phyloP scores from a whole-genome alignment of 306 rosid genomes.

The Trifolium subterraneum region DNA sequence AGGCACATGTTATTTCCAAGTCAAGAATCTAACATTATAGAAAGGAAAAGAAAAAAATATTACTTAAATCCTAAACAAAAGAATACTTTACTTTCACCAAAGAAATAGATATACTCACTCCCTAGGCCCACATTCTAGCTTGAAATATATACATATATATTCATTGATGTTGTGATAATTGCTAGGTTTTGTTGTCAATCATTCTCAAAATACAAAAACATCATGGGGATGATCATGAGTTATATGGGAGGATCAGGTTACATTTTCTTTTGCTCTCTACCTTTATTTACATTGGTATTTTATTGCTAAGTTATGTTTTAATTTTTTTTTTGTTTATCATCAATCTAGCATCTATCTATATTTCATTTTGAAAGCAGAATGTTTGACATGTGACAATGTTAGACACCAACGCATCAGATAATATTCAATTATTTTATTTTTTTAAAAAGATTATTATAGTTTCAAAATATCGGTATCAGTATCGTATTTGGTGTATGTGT shows the following conservation, averaged over 20 bases:
- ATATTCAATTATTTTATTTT: no score
- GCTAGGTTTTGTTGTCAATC: slow-evolving; percentile 18
- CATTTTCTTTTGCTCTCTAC: slow-evolving; percentile 2
- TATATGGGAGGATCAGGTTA: slow-evolving; percentile 55
- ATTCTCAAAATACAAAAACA: slow-evolving; percentile 36
- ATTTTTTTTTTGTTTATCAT: no score
- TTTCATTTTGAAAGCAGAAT: neutral
- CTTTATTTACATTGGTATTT: neutral
- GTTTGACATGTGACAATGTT: neutral
- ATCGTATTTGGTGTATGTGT: neutral
- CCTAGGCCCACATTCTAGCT: slow-evolving; percentile 18
- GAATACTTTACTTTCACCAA: slow-evolving; percentile 60
- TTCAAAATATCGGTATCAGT: neutral
- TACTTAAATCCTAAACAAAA: neutral
- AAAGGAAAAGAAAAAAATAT: slow-evolving; percentile 21
- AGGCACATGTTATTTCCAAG: slow-evolving; percentile 45
- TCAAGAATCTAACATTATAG: slow-evolving; percentile 46
- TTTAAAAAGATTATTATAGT: neutral
- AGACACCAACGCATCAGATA: neutral
- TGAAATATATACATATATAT: slow-evolving; percentile 11
- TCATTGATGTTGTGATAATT: slow-evolving; percentile 4
- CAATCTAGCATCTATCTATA: neutral
- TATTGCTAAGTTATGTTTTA: neutral
- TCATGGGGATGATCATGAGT: slow-evolving; percentile 63
- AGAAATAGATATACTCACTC: slow-evolving; percentile 38